Base-by-base conservation (phyloP, 1,284 basidiomycete genomes). In the Ganoderma lucidum region DNA sequence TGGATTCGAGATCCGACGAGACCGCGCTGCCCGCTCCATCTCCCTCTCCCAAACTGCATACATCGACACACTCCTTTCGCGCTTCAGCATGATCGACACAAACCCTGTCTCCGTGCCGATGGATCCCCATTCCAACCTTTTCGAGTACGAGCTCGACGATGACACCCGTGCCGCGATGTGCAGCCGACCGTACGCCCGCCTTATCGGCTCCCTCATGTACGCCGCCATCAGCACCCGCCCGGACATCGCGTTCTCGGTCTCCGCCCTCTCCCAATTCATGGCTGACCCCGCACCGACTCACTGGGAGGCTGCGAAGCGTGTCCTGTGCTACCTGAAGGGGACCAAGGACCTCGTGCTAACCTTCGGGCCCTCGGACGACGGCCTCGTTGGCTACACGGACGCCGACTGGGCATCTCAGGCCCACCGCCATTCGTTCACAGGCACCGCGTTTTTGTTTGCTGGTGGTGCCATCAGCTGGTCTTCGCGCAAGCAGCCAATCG, bases 151-250 rank as follows among this genome's bases (percentile, higher is more conserved):
- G 14, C 23, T 65, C 10, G 62, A 64, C 2, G 51, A 65, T 19
- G 51, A 63, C 15, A 75, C 75, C n/a, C 48, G n/a, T 19, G 68
- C 70, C 5, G 64, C 67, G 12, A 75, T 77, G 68, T 60, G 48
- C 14, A 53, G 41, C 32, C 44, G 72, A 5, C 73, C 71, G 9
- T 81, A 78, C 66, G 72, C 71, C 23, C 69, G 69, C 51, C 71
- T 73, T 10, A 68, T 79, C 30, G 79, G 80, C 1, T 76, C 76
- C 0, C 71, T 83, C 45, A 79, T 80, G 75, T 81, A 81, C 62
- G 77, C 78, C 3, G 77, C 75, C 4, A 63, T 80, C 8, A 75
- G 73, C 0, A 82, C 80, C 0, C 70, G 70, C 1, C 72, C 72
- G 0, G 69, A 71, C 62, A 69, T 71, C 53, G 45, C 53, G 1